These are phyloP conservation scores for Chromera velia DNA, from an alignment of 73 alveolate species.

Conservation along the genomic window DNA sequence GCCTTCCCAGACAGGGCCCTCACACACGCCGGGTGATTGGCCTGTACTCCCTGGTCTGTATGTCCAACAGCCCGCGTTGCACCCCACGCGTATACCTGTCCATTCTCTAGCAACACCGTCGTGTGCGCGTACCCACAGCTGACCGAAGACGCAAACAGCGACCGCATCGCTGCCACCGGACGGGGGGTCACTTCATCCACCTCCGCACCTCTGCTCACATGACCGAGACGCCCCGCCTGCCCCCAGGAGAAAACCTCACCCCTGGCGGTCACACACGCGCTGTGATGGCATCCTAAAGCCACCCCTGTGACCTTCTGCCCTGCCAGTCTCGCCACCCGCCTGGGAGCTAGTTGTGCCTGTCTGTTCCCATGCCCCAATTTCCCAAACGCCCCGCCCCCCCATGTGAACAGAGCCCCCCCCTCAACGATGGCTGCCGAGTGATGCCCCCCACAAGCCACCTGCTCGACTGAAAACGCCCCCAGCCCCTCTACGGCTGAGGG, in stretches of 20 bases:
- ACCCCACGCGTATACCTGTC: slow-evolving; percentile 1
- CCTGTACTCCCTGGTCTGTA: slow-evolving; percentile 32
- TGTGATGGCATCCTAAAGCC: slow-evolving; percentile 17
- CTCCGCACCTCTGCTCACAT: slow-evolving; percentile 34
- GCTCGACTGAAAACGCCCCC: not conserved
- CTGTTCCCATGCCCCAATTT: slow-evolving; percentile 46
- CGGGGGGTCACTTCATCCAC: slow-evolving; percentile 44
- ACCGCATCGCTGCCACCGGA: slow-evolving; percentile 29
- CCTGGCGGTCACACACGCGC: slow-evolving; percentile 28
- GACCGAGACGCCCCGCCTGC: slow-evolving; percentile 42
- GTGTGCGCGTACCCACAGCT: slow-evolving; percentile 4
- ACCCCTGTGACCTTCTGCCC: too few species aligned
- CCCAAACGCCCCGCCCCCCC: slow-evolving; percentile 30
- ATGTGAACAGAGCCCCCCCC: not conserved
- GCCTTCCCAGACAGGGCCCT: slow-evolving; percentile 40
- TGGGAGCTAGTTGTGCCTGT: slow-evolving; percentile 41
- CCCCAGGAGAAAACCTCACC: slow-evolving; percentile 6
- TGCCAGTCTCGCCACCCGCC: not conserved
- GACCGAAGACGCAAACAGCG: slow-evolving; percentile 17
- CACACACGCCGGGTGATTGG: slow-evolving; percentile 20
- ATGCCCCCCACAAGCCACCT: slow-evolving; percentile 41
- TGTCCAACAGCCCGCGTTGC: slow-evolving; percentile 29
- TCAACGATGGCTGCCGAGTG: slow-evolving; percentile 39
- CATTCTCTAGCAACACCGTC: not conserved
- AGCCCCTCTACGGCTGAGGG: not conserved